These are phyloP conservation scores for Biancaea sappan DNA, from an alignment of 306 rosid genomes.

Conservation along the genomic window DNA sequence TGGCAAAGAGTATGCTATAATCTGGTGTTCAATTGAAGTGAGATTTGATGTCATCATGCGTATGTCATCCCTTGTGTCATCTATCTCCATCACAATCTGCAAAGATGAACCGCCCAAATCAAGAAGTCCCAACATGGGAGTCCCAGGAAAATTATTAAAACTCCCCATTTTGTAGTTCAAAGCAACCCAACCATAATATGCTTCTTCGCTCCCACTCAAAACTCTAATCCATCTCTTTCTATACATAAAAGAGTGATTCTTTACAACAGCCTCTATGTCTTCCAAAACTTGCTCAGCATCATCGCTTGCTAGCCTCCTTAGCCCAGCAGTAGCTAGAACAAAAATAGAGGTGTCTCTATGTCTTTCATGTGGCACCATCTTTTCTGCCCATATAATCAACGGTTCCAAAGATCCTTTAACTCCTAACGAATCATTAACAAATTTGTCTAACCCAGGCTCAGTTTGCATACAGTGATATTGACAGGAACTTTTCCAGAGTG, in stretches of 20 bases:
- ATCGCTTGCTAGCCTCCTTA: slow-evolving; percentile 54
- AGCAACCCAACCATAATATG: slow-evolving; percentile 93
- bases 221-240: slow-evolving; percentile 72
- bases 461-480: slow-evolving; percentile 89
- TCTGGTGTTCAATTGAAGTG: slow-evolving; percentile 48
- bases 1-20: slow-evolving; percentile 61
- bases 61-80: slow-evolving; percentile 40
- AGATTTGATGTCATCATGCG: slow-evolving; percentile 54
- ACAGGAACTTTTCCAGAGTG: slow-evolving; percentile 58
- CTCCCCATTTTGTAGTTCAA: slow-evolving; percentile 73
- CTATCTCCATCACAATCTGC: slow-evolving; percentile 71
- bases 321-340: slow-evolving; percentile 81
- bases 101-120: slow-evolving; percentile 92
- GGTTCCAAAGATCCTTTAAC: slow-evolving; percentile 70
- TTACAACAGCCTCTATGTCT: slow-evolving; percentile 60
- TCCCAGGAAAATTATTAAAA: slow-evolving; percentile 39
- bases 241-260: slow-evolving; percentile 49
- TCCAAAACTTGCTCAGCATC: slow-evolving; percentile 52
- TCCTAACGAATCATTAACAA: slow-evolving; percentile 64
- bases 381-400: slow-evolving; percentile 70
- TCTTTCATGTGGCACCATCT: slow-evolving; percentile 50
- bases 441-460: slow-evolving; percentile 75
- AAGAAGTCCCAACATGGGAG: slow-evolving; percentile 70
- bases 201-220: slow-evolving; percentile 87
- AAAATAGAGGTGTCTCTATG: slow-evolving; percentile 61